Conservation (phyloP, 371 early-diverging fungal genomes). For the Chytridium lagenaria region DNA sequence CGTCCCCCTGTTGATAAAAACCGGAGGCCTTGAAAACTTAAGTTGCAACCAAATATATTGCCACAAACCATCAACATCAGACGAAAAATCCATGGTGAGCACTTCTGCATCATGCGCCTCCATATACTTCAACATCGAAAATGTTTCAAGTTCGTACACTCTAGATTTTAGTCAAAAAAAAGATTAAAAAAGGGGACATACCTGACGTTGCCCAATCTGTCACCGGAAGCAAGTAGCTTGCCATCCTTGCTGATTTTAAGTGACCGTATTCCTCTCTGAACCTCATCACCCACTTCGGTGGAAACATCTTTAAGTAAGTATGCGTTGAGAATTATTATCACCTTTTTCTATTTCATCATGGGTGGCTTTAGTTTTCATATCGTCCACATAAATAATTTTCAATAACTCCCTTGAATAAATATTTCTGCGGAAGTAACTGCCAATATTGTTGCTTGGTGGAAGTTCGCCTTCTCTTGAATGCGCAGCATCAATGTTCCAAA, state of each 20-base stretch:
- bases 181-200: background rate
- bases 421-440: constrained; percentile 53
- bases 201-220: constrained; percentile 76
- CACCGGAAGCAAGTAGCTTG: constrained; percentile 74
- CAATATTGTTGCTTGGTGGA: constrained; percentile 13
- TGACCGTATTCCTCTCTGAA: constrained; percentile 67
- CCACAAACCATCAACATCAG: background rate
- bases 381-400: constrained; percentile 65
- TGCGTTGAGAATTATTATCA: background rate
- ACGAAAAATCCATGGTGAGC: constrained; percentile 71
- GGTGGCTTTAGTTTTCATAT: constrained; percentile 32
- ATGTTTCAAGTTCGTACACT: constrained; percentile 47
- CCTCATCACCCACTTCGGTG: constrained; percentile 6
- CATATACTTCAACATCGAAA: constrained; percentile 69
- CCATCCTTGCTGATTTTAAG: constrained; percentile 74
- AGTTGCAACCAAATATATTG: background rate
- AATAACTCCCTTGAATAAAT: constrained; percentile 67
- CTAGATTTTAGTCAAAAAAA: constrained; percentile 26
- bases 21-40: constrained; percentile 35
- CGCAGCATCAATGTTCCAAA: constrained; percentile 74
- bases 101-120: constrained; percentile 89
- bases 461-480: constrained; percentile 21
- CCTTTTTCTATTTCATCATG: background rate
- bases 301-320: background rate
- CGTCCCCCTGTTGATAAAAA: constrained; percentile 80